Evolutionary conservation across 441 rosid genomes (phyloP).

Genomic region (Adansonia grandidieri): DNA sequence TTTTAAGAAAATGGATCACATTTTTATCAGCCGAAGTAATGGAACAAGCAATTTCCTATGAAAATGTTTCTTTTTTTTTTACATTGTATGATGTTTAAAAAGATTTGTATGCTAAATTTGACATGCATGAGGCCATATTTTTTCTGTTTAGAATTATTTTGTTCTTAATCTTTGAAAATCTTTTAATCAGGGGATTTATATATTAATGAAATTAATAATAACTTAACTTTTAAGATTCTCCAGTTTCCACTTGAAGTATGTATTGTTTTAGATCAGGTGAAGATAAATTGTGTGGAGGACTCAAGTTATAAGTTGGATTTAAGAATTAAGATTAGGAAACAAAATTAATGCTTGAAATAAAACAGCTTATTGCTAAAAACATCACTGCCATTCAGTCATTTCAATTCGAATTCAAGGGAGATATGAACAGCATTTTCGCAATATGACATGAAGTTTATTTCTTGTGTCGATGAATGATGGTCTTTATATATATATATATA

Average conservation of each 20-base stretch:
- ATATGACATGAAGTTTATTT: not conserved
- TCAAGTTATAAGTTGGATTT: not conserved
- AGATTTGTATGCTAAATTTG: not conserved
- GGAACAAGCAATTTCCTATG: not conserved
- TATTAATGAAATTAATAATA: not conserved
- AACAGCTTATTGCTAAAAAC: not conserved
- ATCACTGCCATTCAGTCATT: not conserved
- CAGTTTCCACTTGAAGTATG: not conserved
- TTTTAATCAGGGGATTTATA: not conserved
- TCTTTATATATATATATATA: too few species aligned
- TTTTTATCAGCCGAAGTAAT: not conserved
- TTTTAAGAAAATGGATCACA: not conserved
- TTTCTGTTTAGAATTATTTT: not conserved
- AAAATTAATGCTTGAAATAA: not conserved
- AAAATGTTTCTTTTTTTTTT: not conserved
- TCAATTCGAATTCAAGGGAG: not conserved
- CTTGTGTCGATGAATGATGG: too few species aligned
- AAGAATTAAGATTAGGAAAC: not conserved
- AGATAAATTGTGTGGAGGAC: not conserved
- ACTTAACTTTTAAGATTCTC: not conserved
- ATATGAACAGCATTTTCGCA: not conserved
- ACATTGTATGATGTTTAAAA: not conserved
- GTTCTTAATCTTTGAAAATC: not conserved
- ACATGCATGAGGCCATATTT: not conserved
- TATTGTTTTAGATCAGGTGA: constrained; percentile 19